These are phyloP conservation scores for Rhododendron kiyosumense DNA, from an alignment of 148 eudicot species.

Conservation along the genomic window DNA sequence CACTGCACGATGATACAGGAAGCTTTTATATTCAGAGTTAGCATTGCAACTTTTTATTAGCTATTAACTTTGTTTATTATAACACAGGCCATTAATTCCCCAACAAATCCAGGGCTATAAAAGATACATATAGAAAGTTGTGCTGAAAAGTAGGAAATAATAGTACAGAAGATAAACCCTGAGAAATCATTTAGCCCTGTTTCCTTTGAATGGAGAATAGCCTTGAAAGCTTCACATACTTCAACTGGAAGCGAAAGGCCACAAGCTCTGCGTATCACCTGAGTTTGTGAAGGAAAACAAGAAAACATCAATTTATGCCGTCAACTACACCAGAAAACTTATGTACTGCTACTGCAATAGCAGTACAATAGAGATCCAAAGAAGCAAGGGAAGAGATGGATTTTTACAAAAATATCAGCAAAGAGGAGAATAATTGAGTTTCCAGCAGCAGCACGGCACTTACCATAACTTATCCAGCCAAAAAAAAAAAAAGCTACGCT, in stretches of 20 bases:
- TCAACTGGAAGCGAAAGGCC: background rate
- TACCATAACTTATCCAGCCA: background rate
- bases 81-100: background rate
- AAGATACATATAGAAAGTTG: background rate
- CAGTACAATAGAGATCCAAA: background rate
- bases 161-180: background rate
- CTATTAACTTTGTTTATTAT: background rate
- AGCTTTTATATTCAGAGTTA: background rate
- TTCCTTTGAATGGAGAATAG: background rate
- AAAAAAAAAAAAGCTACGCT: background rate
- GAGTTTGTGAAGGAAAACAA: no score
- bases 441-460: background rate
- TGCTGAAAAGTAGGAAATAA: background rate
- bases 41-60: background rate
- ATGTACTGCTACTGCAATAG: background rate
- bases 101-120: background rate
- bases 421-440: background rate
- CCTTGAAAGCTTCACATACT: background rate
- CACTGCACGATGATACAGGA: background rate
- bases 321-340: background rate
- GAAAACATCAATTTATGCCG: background rate
- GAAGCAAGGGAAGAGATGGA: background rate
- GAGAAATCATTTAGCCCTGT: background rate
- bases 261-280: background rate
- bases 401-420: background rate